Conservation (phyloP, 208 protist species). For the Leishmania tarentolae region DNA sequence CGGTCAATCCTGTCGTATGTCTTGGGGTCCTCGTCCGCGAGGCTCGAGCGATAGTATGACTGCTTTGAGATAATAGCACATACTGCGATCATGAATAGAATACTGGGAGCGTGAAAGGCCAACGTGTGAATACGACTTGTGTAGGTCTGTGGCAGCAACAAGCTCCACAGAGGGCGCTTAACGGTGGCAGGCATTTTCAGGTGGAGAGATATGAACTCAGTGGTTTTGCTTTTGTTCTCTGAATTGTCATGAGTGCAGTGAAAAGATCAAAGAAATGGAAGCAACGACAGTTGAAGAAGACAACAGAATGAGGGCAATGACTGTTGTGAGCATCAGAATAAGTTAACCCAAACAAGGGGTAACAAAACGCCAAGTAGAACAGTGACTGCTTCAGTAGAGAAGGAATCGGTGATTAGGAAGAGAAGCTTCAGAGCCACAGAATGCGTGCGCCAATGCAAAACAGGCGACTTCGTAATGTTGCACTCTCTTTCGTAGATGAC, state of each 20-base stretch:
- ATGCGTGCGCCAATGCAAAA: background rate
- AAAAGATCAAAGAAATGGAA: slow-evolving; percentile 17
- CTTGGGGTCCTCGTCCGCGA: slow-evolving; percentile 76
- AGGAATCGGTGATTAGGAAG: background rate
- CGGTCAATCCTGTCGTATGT: slow-evolving; percentile 91
- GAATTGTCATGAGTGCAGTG: background rate
- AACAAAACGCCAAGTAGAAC: background rate
- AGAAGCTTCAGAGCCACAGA: background rate
- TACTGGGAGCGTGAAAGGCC: slow-evolving; percentile 64
- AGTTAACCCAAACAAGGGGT: background rate
- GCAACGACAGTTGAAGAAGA: background rate
- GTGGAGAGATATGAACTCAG: background rate
- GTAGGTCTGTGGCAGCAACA: slow-evolving; percentile 75
- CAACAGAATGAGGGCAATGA: background rate
- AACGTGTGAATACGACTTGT: slow-evolving; percentile 72
- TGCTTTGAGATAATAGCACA: slow-evolving; percentile 82
- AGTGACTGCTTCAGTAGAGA: background rate
- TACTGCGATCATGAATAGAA: slow-evolving; percentile 73
- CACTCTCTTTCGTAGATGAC: background rate
- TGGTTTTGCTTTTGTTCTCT: background rate
- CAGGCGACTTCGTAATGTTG: background rate
- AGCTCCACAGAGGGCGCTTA: slow-evolving; percentile 81
- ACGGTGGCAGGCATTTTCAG: slow-evolving; percentile 44
- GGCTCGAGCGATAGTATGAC: slow-evolving; percentile 82
- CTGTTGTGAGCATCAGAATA: background rate